Base-by-base conservation (phyloP, 108 stramenopile species). In the Cyclotella atomus region DNA sequence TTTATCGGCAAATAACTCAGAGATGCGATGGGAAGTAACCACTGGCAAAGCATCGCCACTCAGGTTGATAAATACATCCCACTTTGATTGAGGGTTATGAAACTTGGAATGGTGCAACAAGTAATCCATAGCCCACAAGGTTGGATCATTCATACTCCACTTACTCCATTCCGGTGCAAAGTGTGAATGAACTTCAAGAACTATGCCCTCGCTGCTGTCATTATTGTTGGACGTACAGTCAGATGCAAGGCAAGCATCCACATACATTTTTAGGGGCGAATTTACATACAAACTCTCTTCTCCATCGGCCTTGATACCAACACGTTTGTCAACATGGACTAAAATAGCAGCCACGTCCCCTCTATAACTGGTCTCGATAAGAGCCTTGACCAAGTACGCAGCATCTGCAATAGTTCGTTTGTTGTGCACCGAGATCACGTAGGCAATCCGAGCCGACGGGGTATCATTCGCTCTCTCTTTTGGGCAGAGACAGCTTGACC, bases 101-200 rank as follows among this genome's bases (percentile, higher is more conserved):
- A 77, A 53, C 12, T 24, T 43, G 2, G 36, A 19, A 77, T 84
- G 75, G 36, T 72, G 38, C 7, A 65, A 53, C 2, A 84, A 46
- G 41, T 82, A 77, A 21, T 91, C 85, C 87, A 96, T 83, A 19
- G 84, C 87, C 92, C 92, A 93, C 20, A 91, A 57, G 1, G 91
- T 92, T 10, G 95, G 95, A 20, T 87, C 77, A 64, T 92, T 92
- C 95, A 96, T 96, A 45, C 86, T 86, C 95, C 95, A 96, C 55
- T 79, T 61, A 23, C 89, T 79, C 95, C 95, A 96, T 66, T 84
- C 43, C 4, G 85, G 79, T 35, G 79, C 28, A 53, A 55, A 80
- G 52, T 80, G 79, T 23, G 72, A 69, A 38, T 72, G 71, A 6
- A 80, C 79, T 49, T 80, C 79, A 30, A 80, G 50, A n/a, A 73